Evolutionary conservation across 129 eudicot genomes (phyloP).

Genomic region (Tagetes erecta): DNA sequence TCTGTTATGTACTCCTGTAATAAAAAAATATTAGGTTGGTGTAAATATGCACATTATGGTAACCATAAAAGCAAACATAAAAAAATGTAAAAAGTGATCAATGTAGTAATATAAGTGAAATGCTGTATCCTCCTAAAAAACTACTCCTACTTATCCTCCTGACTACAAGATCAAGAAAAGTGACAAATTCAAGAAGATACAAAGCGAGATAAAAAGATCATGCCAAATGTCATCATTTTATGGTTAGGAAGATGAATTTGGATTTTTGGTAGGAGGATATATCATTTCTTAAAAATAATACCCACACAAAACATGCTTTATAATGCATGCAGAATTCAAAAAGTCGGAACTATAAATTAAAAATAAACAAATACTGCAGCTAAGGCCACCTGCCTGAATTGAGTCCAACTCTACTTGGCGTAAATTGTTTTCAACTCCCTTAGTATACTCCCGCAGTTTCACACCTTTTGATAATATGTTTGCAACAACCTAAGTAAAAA

Average conservation of each 20-base stretch:
- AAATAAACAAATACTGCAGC: constrained; percentile 15
- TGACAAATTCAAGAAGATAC: background rate
- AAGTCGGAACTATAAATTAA: background rate
- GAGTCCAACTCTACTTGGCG: constrained; percentile 92
- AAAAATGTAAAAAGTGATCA: background rate
- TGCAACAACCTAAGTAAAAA: constrained; percentile 68
- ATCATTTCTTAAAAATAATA: background rate
- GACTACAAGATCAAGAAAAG: constrained; percentile 4
- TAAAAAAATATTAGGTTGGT: constrained; percentile 12
- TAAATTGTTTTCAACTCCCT: constrained; percentile 92
- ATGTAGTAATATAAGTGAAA: background rate
- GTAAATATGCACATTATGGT: background rate
- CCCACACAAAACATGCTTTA: constrained; percentile 9
- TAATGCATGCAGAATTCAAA: constrained; percentile 2
- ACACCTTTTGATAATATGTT: constrained; percentile 91
- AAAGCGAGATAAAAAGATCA: background rate
- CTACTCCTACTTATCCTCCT: background rate
- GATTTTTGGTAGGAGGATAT: background rate
- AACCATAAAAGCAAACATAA: background rate
- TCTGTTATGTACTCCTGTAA: constrained; percentile 93
- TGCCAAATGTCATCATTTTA: constrained; percentile 10
- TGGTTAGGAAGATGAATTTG: background rate
- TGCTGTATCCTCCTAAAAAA: background rate
- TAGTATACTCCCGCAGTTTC: constrained; percentile 83
- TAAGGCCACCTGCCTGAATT: constrained; percentile 65